phyloP scores from a whole-genome alignment of 495 filamentous ascomycete species.

The Lineolata rhizophorae region DNA sequence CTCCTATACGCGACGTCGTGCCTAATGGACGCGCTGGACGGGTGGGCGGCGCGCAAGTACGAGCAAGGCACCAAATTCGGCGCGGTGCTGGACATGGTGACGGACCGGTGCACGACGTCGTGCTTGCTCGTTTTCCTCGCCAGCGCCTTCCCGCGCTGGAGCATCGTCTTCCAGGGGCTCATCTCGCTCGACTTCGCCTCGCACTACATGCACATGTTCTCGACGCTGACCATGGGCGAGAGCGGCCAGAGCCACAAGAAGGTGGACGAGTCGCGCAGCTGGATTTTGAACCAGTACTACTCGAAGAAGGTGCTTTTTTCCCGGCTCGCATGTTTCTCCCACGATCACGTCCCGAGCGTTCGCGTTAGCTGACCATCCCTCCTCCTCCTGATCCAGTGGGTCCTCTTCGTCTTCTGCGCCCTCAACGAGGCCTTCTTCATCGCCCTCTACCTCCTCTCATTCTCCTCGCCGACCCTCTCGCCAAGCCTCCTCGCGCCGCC shows the following conservation, averaged over 20 bases:
- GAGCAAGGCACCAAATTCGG: constrained; percentile 86
- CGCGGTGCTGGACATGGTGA: constrained; percentile 94
- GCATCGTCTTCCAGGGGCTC: constrained; percentile 77
- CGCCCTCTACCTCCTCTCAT: constrained; percentile 89
- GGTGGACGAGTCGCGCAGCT: constrained; percentile 53
- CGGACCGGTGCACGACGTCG: constrained; percentile 82
- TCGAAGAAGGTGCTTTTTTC: constrained; percentile 64
- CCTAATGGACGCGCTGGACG: constrained; percentile 83
- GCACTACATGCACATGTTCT: constrained; percentile 98
- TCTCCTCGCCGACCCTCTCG: constrained; percentile 69
- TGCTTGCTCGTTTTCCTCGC: constrained; percentile 86
- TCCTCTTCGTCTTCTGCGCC: constrained; percentile 77
- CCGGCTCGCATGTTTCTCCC: too few relatives aligned
- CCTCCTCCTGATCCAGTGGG: constrained; percentile 45
- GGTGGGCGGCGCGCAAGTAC: constrained; percentile 69
- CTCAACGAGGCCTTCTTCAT: constrained; percentile 95
- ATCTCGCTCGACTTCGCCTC: constrained; percentile 83
- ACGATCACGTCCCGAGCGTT: constrained; percentile 2
- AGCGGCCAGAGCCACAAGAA: constrained; percentile 75
- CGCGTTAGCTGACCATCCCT: neutral
- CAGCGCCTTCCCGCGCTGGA: constrained; percentile 79
- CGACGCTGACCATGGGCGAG: constrained; percentile 65
- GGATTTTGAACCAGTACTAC: constrained; percentile 85
- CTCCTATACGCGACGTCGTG: constrained; percentile 82
- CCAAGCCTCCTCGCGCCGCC: constrained; percentile 46